Conservation (phyloP, 179 eudicot genomes). For the Beta corolliflora region DNA sequence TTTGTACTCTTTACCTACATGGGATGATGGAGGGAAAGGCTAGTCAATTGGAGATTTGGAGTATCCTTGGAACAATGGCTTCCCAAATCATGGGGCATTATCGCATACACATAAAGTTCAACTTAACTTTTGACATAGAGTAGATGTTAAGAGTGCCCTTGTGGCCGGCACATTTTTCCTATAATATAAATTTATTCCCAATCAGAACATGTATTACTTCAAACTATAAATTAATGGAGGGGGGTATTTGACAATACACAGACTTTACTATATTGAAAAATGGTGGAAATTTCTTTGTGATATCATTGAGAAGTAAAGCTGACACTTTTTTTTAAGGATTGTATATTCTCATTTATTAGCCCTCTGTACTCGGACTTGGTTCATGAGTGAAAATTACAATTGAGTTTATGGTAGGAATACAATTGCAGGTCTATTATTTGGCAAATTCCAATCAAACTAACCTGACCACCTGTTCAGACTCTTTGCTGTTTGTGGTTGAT, state of each 20-base stretch:
- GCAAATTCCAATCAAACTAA: neutral
- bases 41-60: neutral
- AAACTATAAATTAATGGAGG: neutral
- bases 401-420: neutral
- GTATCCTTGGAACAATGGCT: neutral
- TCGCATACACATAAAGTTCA: neutral
- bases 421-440: neutral
- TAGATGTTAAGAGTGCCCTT: neutral
- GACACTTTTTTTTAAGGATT: neutral
- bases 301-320: neutral
- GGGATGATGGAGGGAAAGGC: neutral
- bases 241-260: neutral
- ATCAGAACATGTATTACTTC: neutral
- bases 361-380: no score
- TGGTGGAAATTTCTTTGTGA: neutral
- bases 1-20: neutral
- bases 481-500: neutral
- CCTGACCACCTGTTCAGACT: neutral
- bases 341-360: neutral
- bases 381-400: no score
- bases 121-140: neutral
- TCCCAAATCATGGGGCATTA: neutral
- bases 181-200: no score
- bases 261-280: neutral
- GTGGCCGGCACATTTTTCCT: neutral